phyloP scores from a whole-genome alignment of 345 rosid genomes.

The Mangifera indica region DNA sequence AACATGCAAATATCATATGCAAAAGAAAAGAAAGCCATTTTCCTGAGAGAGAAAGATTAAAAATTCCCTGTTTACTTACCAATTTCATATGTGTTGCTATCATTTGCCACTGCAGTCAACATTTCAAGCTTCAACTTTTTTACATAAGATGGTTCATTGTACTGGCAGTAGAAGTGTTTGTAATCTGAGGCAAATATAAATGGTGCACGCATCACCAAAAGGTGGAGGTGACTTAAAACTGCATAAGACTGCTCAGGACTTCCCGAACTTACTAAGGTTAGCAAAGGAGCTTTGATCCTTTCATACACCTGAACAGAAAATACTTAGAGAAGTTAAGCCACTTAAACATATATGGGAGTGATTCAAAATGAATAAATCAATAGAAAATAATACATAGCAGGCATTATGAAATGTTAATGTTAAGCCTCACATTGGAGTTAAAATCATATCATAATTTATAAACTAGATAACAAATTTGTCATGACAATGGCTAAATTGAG shows the following conservation, averaged over 20 bases:
- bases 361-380: conserved; percentile 3
- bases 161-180: conserved; percentile 97
- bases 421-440: neutral
- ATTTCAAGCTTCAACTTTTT: conserved; percentile 98
- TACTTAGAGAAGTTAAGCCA: conserved; percentile 22
- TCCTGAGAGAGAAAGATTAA: conserved; percentile 5
- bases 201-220: conserved; percentile 98
- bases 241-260: conserved; percentile 99
- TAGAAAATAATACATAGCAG: neutral
- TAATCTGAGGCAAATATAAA: conserved; percentile 84
- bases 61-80: conserved; percentile 50
- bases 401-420: conserved; percentile 1
- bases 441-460: too few relatives aligned
- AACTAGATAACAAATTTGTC: neutral
- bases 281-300: conserved; percentile 95
- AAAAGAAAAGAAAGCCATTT: conserved; percentile 4
- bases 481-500: too few relatives aligned
- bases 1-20: conserved; percentile 19
- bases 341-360: neutral
- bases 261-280: conserved; percentile 97
- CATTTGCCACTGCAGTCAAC: conserved; percentile 99
- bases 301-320: conserved; percentile 73
- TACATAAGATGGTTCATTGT: conserved; percentile 93
- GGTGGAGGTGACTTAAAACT: conserved; percentile 91
- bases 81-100: conserved; percentile 95